Base-by-base conservation (phyloP, 2,329 filamentous ascomycete genomes). In the Delphinella strobiligena region DNA sequence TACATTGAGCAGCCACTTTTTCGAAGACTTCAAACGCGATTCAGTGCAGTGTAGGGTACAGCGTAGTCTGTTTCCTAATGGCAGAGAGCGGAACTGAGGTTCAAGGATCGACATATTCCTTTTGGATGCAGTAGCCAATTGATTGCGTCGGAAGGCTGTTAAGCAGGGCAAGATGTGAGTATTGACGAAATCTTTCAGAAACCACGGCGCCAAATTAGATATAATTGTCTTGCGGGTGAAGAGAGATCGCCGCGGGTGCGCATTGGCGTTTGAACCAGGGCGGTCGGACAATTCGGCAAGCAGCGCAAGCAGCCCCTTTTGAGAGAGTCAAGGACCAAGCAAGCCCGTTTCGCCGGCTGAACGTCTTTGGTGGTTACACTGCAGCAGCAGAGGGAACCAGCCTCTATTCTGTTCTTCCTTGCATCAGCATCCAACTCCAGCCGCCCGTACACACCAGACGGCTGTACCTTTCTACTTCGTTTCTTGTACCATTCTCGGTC, bases 211-310 rank as follows among this genome's bases (percentile, higher is more conserved):
- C n/a, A n/a, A n/a, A 19, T 17, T 14, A 36, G 19, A 19, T 17
- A 36, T 35, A 5, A 5, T 17, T 19, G 19, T 22, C 19, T 37
- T 27, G 35, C 35, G 12, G 10, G 35, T 14, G 31, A 39, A 19
- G 31, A 16, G 37, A 30, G 31, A 31, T 39, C 37, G 31, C 29
- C 37, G 30, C 30, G 31, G 18, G 30, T 31, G 31, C 12, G 19
- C 31, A 31, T 27, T 27, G 22, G 22, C 22, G 22, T 27, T 27
- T 27, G 7, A 27, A 12, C 22, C 12, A 27, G 22, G 22, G 22
- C 22, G 22, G 22, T 7, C 22, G 22, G 22, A 12, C 22, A 27
- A 12, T 27, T 27, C 22, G 22, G 22, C 22, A 27, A 27, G 22
- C 22, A 27, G 22, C 22, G 22, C 22, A 27, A 27, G 22, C 22